Evolutionary conservation across 2,329 filamentous ascomycete genomes (phyloP), one percentile per base, ranked within the genome.

Genomic region (Aspergillus latus): DNA sequence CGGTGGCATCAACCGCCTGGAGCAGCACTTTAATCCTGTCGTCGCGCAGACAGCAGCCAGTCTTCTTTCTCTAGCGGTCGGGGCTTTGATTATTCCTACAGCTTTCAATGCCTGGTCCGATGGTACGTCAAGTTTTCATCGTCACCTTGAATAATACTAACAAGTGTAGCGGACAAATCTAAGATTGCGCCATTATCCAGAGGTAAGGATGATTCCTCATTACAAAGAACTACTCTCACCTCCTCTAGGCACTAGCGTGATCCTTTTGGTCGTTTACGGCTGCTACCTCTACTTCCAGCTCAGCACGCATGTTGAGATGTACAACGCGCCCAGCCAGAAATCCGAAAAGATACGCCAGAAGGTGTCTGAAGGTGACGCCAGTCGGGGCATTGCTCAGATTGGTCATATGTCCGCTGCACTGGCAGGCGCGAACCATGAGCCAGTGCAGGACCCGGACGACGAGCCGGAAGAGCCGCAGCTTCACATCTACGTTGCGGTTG

Each of bases 221-320:
- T 13, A 2, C 15, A 10, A 9, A 36, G 7, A 36, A 21, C 42
- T 10, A 34, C 16, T 37, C 48, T 29, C 30, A 49, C 26, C 51
- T 56, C 10, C 9, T 32, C 29, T 30, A 67, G 72, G 74, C 44
- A 82, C 84, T 3, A 84, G 89, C 10, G 83, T 97, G 59, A 92
- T 97, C 59, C 82, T 97, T 4, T 82, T 97, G 1, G 70, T 95
- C 46, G 88, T 95, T 8, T 97, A 97, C 72, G 85, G 75, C 49
- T 88, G 84, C 55, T 97, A 95, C 68, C 85, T 97, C 1, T 82
- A 90, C 73, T 97, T 97, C 80, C 93, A 97, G 74, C 85, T 97
- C 57, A 90, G 91, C 72, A 92, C 92, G 0, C 92, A 97, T 72
- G 81, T 82, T 26, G 78, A 78, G 8, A 87, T 96, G 70, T 97